Percentiles rank a stretch among this genome's conserved stretches.
These are phyloP conservation scores for Pueraria montana DNA, from an alignment of 306 rosid species.

Conservation along the genomic window DNA sequence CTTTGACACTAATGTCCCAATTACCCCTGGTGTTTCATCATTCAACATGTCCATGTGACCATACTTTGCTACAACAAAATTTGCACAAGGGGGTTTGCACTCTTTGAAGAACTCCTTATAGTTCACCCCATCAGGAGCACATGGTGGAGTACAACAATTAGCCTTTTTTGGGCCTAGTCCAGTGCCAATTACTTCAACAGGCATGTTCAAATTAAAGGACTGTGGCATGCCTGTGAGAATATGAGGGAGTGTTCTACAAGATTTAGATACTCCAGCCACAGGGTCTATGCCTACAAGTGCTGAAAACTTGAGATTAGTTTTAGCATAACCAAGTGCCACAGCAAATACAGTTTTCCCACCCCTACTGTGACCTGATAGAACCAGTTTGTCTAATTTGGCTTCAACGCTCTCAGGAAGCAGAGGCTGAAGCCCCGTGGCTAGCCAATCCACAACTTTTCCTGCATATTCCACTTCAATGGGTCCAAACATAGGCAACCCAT, in stretches of 20 bases:
- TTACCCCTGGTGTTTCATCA: constrained; percentile 42
- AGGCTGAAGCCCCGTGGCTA: constrained; percentile 48
- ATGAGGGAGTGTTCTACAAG: constrained; percentile 42
- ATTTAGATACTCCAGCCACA: constrained; percentile 47
- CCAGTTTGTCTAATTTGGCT: constrained; percentile 45
- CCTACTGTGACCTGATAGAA: constrained; percentile 63
- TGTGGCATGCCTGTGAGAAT: constrained; percentile 52
- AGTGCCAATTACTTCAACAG: constrained; percentile 61
- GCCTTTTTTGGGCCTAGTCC: constrained; percentile 56
- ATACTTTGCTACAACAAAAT: constrained; percentile 62
- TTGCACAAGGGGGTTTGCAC: constrained; percentile 65
- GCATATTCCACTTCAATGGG: constrained; percentile 50
- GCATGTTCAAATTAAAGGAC: constrained; percentile 55
- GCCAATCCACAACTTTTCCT: constrained; percentile 62
- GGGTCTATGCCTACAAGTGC: constrained; percentile 69
- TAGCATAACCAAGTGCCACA: constrained; percentile 53
- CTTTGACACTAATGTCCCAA: not conserved
- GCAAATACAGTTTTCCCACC: constrained; percentile 74
- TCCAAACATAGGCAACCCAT: constrained; percentile 40
- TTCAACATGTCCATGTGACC: constrained; percentile 80
- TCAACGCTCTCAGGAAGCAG: constrained; percentile 50
- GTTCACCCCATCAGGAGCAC: constrained; percentile 69
- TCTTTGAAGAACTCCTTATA: constrained; percentile 63
- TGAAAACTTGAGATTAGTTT: constrained; percentile 47
- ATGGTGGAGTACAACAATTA: constrained; percentile 29